These are phyloP conservation scores for Annulohypoxylon stygium DNA, from an alignment of 495 filamentous ascomycete species.

Conservation along the genomic window DNA sequence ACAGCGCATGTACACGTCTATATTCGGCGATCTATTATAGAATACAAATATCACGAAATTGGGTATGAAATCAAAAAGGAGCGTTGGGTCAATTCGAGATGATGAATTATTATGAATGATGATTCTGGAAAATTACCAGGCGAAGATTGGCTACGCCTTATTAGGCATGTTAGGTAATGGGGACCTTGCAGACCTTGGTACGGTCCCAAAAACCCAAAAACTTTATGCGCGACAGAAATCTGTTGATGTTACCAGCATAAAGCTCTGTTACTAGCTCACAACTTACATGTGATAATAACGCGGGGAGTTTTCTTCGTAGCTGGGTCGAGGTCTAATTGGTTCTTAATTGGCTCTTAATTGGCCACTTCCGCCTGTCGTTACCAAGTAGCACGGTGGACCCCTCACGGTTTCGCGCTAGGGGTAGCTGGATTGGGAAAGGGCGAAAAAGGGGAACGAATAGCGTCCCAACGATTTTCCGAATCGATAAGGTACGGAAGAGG, in stretches of 20 bases:
- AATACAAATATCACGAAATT: slow-evolving; percentile 8
- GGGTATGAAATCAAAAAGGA: neutral
- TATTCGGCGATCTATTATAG: neutral
- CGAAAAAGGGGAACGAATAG: slow-evolving; percentile 8
- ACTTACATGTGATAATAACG: slow-evolving; percentile 45
- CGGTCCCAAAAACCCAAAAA: slow-evolving; percentile 14
- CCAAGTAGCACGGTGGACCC: slow-evolving; percentile 8
- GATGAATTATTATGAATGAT: neutral
- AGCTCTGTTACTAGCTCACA: slow-evolving; percentile 15
- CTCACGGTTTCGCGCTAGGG: slow-evolving; percentile 14
- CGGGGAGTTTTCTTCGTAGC: slow-evolving; percentile 21
- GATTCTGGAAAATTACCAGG: slow-evolving; percentile 7
- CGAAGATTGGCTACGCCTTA: slow-evolving; percentile 17
- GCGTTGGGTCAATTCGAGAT: neutral
- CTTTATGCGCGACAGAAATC: slow-evolving; percentile 26
- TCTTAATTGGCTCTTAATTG: slow-evolving; percentile 17
- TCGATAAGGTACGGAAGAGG: neutral
- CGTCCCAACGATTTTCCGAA: slow-evolving; percentile 30
- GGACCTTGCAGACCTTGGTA: neutral
- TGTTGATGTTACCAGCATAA: slow-evolving; percentile 33
- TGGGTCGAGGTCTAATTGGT: slow-evolving; percentile 28
- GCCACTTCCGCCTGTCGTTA: slow-evolving; percentile 15
- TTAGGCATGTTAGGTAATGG: slow-evolving; percentile 14
- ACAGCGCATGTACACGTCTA: slow-evolving; percentile 14
- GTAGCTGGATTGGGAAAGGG: neutral